Evolutionary conservation across 2,329 filamentous ascomycete species (phyloP), one percentile per base, ranked within the genome.

Genomic region (Gremmenia infestans): DNA sequence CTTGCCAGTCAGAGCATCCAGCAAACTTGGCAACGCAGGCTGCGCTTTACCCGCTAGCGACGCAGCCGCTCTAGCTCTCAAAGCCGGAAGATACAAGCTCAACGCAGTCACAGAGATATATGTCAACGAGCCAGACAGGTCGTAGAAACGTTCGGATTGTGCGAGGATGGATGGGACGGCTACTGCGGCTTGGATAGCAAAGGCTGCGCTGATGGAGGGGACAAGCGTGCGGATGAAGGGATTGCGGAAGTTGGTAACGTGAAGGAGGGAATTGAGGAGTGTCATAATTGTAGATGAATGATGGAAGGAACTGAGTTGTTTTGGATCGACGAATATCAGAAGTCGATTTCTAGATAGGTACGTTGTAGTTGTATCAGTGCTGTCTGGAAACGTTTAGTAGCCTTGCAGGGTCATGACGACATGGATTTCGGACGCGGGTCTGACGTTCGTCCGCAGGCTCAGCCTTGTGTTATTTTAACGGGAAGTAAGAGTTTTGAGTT

Each of bases 71-170:
- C 77, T 74, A 14, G 80, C 80, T 43, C 83, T 75, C 54, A 86
- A 71, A 3, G 78, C 77, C 0, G 85, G 85, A 15, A 88, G 73
- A 60, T 81, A 83, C 15, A 88, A 73, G 56, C 79, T 82, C 28
- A 87, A 70, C 0, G 81, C 79, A 14, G 82, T 82, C 67, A 85
- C 84, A 53, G 82, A 81, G 39, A 88, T 75, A 66, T 86, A 87
- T 2, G 85, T 88, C 35, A 86, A 65, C 14, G 83, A 84, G 48
- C 86, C 86, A 2, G 82, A 85, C 48, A 86, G 70, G 67, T 89
- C 86, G 68, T 86, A 89, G 74, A 86, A 87, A 39, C 81, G 79
- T 66, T 89, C 86, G 6, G 81, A 80, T 64, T 83, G 78, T 35
- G 75, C 73, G 25, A 78, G 60, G 58, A 87, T 81, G 5, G 83